Percentiles rank a stretch among this genome's conserved stretches.
Conservation (phyloP, 768 basidiomycete genomes). For the Favolaschia claudopus region DNA sequence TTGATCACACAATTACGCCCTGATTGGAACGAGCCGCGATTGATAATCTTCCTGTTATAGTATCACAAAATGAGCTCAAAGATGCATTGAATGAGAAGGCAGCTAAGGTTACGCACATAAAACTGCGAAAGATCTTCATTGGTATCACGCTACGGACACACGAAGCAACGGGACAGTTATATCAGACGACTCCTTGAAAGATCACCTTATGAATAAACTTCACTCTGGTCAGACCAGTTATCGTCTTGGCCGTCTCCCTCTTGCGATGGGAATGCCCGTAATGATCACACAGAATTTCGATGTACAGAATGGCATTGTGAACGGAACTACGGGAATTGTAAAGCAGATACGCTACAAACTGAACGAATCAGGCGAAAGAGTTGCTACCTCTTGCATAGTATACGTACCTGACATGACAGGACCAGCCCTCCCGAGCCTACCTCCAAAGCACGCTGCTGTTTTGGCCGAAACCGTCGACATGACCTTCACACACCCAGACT, state of each 20-base stretch:
- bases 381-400: neutral
- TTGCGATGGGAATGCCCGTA: constrained; percentile 49
- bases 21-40: constrained; percentile 17
- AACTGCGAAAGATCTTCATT: constrained; percentile 26
- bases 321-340: neutral
- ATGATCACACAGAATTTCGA: constrained; percentile 47
- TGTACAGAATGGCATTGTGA: constrained; percentile 35
- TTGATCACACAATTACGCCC: constrained; percentile 2
- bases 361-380: neutral
- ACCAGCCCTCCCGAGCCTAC: neutral
- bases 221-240: constrained; percentile 39
- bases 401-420: constrained; percentile 1
- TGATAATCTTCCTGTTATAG: constrained; percentile 43
- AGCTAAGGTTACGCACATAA: constrained; percentile 33
- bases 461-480: neutral
- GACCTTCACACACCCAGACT: neutral
- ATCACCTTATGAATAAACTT: constrained; percentile 17
- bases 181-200: constrained; percentile 24
- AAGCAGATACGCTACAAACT: neutral
- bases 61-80: constrained; percentile 43
- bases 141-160: constrained; percentile 39
- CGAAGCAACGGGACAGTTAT: constrained; percentile 9
- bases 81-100: constrained; percentile 43
- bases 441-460: neutral
- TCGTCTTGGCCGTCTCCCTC: constrained; percentile 38